These are phyloP conservation scores for Fusarium newnesense DNA, from an alignment of 2,329 filamentous ascomycete genomes.

Conservation along the genomic window DNA sequence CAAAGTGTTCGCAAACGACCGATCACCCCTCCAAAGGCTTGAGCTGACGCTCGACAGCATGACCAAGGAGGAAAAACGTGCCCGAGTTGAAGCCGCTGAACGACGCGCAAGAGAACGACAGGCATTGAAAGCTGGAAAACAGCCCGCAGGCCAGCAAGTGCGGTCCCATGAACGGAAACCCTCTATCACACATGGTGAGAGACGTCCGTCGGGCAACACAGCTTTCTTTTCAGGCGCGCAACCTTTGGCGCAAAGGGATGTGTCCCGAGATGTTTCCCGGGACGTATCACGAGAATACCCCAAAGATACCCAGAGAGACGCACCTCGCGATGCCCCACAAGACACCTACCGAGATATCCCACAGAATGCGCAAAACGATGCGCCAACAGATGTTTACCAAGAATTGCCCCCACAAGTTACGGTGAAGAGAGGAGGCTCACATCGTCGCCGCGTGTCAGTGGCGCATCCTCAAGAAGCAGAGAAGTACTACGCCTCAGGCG, in stretches of 20 bases:
- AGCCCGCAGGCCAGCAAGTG: constrained; percentile 31
- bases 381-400: constrained; percentile 27
- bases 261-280: constrained; percentile 1
- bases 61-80: constrained; percentile 94
- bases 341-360: constrained; percentile 17
- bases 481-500: constrained; percentile 32
- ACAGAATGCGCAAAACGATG: constrained; percentile 22
- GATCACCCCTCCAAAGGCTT: constrained; percentile 91
- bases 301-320: constrained; percentile 25
- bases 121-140: constrained; percentile 51
- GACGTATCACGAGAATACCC: constrained; percentile 7
- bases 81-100: constrained; percentile 85
- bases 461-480: constrained; percentile 37
- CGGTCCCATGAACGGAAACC: constrained; percentile 41
- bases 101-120: constrained; percentile 73
- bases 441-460: constrained; percentile 33
- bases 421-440: constrained; percentile 33
- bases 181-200: constrained; percentile 29
- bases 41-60: constrained; percentile 92
- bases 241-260: constrained; percentile 25
- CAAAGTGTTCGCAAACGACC: constrained; percentile 78
- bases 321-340: constrained; percentile 14
- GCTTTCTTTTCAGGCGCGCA: constrained; percentile 28
- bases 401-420: constrained; percentile 26
- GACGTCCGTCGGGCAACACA: constrained; percentile 22